phyloP scores from a whole-genome alignment of 352 stramenopile species.

The Globisporangium spinosum region DNA sequence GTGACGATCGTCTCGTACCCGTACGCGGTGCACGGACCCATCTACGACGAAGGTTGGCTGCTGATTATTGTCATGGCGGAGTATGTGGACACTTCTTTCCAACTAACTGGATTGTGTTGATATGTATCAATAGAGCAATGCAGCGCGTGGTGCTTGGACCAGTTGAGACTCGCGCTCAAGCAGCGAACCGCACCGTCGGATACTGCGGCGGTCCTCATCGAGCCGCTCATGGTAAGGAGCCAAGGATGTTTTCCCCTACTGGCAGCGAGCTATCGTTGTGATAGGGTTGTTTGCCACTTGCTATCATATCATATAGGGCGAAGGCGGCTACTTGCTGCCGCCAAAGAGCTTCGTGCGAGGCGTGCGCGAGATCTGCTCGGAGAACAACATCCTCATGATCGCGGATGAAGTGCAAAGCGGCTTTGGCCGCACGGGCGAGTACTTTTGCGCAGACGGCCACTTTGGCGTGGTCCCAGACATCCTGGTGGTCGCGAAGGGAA shows the following conservation, averaged over 20 bases:
- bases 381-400: slow-evolving; percentile 92
- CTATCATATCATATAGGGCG: slow-evolving; percentile 37
- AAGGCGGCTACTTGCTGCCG: slow-evolving; percentile 89
- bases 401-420: slow-evolving; percentile 90
- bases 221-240: slow-evolving; percentile 71
- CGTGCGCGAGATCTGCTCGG: slow-evolving; percentile 87
- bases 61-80: neutral
- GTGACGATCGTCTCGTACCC: slow-evolving; percentile 88
- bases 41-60: slow-evolving; percentile 51
- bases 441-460: slow-evolving; percentile 85
- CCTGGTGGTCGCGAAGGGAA: slow-evolving; percentile 92
- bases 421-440: slow-evolving; percentile 83
- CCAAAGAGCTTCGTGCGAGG: slow-evolving; percentile 90
- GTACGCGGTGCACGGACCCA: slow-evolving; percentile 56
- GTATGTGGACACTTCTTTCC: neutral
- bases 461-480: slow-evolving; percentile 89
- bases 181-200: slow-evolving; percentile 64
- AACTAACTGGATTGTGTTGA: neutral
- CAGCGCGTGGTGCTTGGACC: slow-evolving; percentile 69
- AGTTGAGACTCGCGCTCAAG: slow-evolving; percentile 78
- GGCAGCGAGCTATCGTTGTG: slow-evolving; percentile 31
- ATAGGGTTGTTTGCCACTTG: slow-evolving; percentile 25
- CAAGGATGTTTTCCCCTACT: neutral
- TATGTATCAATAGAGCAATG: slow-evolving; percentile 35
- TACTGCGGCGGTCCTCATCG: slow-evolving; percentile 60